Conservation (phyloP, 2,329 filamentous ascomycete species). For the Beauveria brongniartii region DNA sequence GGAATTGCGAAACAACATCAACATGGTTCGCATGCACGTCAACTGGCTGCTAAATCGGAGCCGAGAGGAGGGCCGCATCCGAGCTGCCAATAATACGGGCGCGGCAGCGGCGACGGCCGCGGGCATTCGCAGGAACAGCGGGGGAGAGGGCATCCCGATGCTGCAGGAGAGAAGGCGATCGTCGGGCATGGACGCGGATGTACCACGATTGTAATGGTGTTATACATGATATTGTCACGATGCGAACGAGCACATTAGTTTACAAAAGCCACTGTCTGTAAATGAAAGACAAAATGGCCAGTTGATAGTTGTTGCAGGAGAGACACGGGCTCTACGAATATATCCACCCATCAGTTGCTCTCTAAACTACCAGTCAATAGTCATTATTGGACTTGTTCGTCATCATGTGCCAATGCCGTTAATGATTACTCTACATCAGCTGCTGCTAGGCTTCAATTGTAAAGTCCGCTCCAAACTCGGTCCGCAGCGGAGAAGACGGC, state of each 20-base stretch:
- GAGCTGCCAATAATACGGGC: conserved; percentile 29
- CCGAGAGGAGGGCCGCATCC: conserved; percentile 36
- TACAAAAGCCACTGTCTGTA: not conserved
- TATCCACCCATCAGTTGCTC: not conserved
- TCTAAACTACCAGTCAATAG: too few species aligned
- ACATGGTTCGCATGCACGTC: conserved; percentile 51
- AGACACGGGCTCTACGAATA: not conserved
- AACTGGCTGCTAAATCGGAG: conserved; percentile 49
- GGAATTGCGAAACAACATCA: conserved; percentile 49
- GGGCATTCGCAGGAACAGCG: conserved; percentile 25
- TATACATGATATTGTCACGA: not conserved
- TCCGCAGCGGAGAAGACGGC: conserved; percentile 4
- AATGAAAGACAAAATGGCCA: not conserved
- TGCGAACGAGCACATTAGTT: not conserved
- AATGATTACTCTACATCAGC: not conserved
- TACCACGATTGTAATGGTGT: conserved; percentile 27
- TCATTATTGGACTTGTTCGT: not conserved
- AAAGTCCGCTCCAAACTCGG: conserved; percentile 6
- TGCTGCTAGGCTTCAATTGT: not conserved
- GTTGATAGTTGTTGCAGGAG: not conserved
- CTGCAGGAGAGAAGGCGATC: conserved; percentile 30
- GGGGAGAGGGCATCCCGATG: conserved; percentile 19
- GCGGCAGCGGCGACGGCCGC: conserved; percentile 15
- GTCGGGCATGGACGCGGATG: conserved; percentile 28
- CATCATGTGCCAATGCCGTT: not conserved